Percentiles rank a stretch among this genome's conserved stretches.
These are phyloP conservation scores for Debaryomycetaceae sp. DNA, from an alignment of 1,139 yeast species.

Conservation along the genomic window DNA sequence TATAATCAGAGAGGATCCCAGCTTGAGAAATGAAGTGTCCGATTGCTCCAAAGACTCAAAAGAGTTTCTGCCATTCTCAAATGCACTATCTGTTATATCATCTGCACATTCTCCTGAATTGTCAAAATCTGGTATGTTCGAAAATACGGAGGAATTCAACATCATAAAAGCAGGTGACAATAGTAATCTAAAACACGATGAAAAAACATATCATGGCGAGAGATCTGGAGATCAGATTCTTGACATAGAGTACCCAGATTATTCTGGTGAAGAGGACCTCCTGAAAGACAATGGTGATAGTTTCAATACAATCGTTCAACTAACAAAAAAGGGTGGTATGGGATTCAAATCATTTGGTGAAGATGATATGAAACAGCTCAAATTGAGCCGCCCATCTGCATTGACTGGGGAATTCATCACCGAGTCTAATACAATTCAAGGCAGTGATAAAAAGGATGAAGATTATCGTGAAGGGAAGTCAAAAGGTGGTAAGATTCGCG, in stretches of 20 bases:
- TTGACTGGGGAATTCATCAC: neutral
- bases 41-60: neutral
- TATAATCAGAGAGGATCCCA: conserved; percentile 27
- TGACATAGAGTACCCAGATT: neutral
- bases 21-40: neutral
- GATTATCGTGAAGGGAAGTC: conserved; percentile 3
- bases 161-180: neutral
- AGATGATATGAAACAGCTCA: neutral
- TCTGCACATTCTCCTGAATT: neutral
- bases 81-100: conserved; percentile 3
- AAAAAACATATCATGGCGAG: conserved; percentile 1
- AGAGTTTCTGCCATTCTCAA: neutral
- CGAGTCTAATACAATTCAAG: neutral
- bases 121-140: neutral
- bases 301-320: too few relatives aligned
- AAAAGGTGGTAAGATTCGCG: conserved; percentile 5
- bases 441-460: conserved; percentile 1
- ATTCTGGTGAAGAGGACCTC: conserved; percentile 4
- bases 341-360: neutral
- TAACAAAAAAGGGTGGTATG: too few relatives aligned
- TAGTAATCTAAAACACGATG: neutral
- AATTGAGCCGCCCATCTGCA: neutral
- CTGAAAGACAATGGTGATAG: conserved; percentile 6
- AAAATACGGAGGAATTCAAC: neutral
- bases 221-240: neutral